Evolutionary conservation across 106 monocot genomes (phyloP).

Genomic region (Acorus calamus): DNA sequence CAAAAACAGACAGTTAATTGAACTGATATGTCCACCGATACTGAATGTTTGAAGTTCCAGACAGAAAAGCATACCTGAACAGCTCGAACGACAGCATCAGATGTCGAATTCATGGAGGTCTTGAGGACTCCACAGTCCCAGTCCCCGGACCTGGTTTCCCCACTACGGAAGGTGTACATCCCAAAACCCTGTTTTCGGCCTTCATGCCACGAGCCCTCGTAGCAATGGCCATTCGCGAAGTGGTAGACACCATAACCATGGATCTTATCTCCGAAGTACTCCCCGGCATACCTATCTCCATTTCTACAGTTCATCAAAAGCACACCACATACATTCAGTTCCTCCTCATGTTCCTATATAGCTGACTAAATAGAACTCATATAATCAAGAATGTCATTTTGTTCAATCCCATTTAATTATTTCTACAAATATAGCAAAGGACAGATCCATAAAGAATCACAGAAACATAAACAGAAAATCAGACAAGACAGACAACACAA

Average conservation of each 20-base stretch:
- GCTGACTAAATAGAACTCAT: no score
- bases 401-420: no score
- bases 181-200: slow-evolving; percentile 43
- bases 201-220: slow-evolving; percentile 58
- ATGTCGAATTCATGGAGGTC: slow-evolving; percentile 3
- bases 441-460: no score
- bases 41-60: slow-evolving; percentile 1
- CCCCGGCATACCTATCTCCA: slow-evolving; percentile 27
- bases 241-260: slow-evolving; percentile 44
- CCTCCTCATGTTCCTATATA: not conserved
- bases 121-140: slow-evolving; percentile 63
- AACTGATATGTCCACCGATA: not conserved
- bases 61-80: slow-evolving; percentile 8
- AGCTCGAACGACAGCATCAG: not conserved
- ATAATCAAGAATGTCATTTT: no score
- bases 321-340: slow-evolving; percentile 7
- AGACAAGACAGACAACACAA: no score
- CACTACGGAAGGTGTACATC: slow-evolving; percentile 67
- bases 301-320: slow-evolving; percentile 18
- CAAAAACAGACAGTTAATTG: not conserved
- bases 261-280: slow-evolving; percentile 41
- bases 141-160: slow-evolving; percentile 56
- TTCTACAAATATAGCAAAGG: no score
- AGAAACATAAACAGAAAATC: no score
- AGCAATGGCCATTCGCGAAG: slow-evolving; percentile 40